Conservation (phyloP, 371 early-diverging fungal genomes). For the Smittium mucronatum region DNA sequence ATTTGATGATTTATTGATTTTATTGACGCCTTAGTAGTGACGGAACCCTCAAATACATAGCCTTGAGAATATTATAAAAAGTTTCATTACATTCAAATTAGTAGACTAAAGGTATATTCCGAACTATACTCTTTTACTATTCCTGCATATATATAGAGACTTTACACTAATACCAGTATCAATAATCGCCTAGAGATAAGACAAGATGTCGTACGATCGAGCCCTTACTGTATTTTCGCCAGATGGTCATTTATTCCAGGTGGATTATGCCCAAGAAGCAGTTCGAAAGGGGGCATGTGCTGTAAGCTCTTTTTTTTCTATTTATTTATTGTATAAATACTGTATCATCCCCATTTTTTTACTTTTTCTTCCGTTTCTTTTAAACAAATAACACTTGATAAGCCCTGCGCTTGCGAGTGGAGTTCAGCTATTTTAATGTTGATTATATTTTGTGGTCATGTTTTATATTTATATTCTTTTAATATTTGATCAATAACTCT, state of each 20-base stretch:
- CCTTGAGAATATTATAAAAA: no score
- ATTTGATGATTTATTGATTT: no score
- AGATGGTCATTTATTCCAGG: conserved; percentile 99
- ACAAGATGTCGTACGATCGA: conserved; percentile 58
- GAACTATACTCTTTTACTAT: no score
- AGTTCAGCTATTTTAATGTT: neutral
- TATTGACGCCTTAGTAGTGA: no score
- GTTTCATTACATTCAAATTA: no score
- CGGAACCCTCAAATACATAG: no score
- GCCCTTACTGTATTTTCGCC: conserved; percentile 99
- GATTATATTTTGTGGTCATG: neutral
- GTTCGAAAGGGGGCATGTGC: conserved; percentile 96
- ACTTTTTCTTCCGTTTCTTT: neutral
- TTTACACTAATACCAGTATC: no score
- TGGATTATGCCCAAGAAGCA: conserved; percentile 99
- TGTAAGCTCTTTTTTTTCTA: conserved; percentile 52
- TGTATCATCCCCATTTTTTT: no score
- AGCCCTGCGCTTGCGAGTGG: neutral
- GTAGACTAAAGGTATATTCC: no score
- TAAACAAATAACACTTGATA: no score
- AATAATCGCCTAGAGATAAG: no score
- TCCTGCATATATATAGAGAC: no score
- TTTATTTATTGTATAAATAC: conserved; percentile 9
- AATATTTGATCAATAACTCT: neutral
- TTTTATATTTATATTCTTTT: neutral